A percentile compares a stretch with the other conserved stretches of the same genome.
phyloP scores from a whole-genome alignment of 108 stramenopile genomes.

The Cylindrotheca fusiformis region DNA sequence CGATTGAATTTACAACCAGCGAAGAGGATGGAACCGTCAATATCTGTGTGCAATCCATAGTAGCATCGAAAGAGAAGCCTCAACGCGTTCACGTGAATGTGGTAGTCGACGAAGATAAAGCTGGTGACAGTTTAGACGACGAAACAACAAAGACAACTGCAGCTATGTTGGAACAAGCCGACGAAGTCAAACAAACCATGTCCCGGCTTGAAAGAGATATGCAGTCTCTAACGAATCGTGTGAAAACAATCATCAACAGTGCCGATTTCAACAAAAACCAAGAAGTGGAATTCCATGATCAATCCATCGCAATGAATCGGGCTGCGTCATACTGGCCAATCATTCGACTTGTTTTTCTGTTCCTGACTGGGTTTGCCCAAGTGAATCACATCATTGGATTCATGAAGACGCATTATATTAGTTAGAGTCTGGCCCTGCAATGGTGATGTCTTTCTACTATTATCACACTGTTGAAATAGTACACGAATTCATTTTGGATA shows the following conservation, averaged over 20 bases:
- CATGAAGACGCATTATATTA: conserved; percentile 60
- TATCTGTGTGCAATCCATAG: conserved; percentile 34
- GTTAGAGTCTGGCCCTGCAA: no score
- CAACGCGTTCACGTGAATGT: conserved; percentile 14
- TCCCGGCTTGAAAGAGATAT: conserved; percentile 33
- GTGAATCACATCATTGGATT: conserved; percentile 67
- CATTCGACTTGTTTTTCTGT: conserved; percentile 56
- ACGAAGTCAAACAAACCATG: conserved; percentile 21
- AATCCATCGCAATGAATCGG: conserved; percentile 64
- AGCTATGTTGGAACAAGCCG: conserved; percentile 9
- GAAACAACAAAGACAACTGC: not conserved
- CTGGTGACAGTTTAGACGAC: not conserved
- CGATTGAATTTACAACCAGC: conserved; percentile 20
- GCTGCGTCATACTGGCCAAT: conserved; percentile 76
- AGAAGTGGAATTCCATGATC: conserved; percentile 50
- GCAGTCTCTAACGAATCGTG: conserved; percentile 25
- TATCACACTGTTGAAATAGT: no score
- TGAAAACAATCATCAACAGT: conserved; percentile 27
- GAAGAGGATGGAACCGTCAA: conserved; percentile 27
- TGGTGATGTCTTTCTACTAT: no score
- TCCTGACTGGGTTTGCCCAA: conserved; percentile 68
- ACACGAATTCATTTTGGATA: no score
- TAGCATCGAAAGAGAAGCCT: conserved; percentile 21
- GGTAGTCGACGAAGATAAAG: not conserved
- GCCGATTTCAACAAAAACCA: conserved; percentile 44